These are phyloP conservation scores for Saccharomycopsis guyanensis DNA, from an alignment of 805 yeast species.

Conservation along the genomic window DNA sequence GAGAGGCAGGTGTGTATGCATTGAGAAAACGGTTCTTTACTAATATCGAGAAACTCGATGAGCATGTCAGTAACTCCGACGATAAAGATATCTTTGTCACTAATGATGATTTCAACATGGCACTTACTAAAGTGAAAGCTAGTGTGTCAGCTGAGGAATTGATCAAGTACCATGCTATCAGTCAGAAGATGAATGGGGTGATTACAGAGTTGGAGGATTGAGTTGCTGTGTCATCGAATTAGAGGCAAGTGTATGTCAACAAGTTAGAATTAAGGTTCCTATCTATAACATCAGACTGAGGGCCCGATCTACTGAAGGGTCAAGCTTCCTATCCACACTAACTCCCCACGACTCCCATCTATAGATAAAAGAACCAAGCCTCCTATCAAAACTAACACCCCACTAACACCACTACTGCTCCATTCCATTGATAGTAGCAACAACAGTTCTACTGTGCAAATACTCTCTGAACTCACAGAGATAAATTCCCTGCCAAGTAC, in stretches of 20 bases:
- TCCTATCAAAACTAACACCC: no score
- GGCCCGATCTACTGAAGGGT: no score
- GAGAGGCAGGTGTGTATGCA: slow-evolving; percentile 92
- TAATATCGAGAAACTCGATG: slow-evolving; percentile 41
- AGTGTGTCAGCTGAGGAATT: slow-evolving; percentile 87
- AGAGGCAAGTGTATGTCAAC: not conserved
- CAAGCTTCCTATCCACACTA: no score
- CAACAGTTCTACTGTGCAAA: slow-evolving; percentile 54
- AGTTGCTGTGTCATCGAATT: not conserved
- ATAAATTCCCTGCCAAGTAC: slow-evolving; percentile 86
- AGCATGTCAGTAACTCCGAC: slow-evolving; percentile 30
- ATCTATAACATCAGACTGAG: no score
- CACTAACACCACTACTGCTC: no score
- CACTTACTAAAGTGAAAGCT: slow-evolving; percentile 73
- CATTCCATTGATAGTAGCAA: slow-evolving; percentile 68
- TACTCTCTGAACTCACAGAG: slow-evolving; percentile 64
- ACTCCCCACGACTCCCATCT: no score
- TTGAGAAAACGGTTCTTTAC: slow-evolving; percentile 66
- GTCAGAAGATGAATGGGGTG: slow-evolving; percentile 43
- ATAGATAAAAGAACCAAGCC: no score
- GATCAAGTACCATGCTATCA: slow-evolving; percentile 63
- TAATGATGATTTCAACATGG: slow-evolving; percentile 56
- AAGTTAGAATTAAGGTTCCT: no score
- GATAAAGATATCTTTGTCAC: slow-evolving; percentile 41
- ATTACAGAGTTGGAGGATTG: slow-evolving; percentile 14